phyloP scores from a whole-genome alignment of 176 grass and related monocot species.

The Triticum timopheevii region DNA sequence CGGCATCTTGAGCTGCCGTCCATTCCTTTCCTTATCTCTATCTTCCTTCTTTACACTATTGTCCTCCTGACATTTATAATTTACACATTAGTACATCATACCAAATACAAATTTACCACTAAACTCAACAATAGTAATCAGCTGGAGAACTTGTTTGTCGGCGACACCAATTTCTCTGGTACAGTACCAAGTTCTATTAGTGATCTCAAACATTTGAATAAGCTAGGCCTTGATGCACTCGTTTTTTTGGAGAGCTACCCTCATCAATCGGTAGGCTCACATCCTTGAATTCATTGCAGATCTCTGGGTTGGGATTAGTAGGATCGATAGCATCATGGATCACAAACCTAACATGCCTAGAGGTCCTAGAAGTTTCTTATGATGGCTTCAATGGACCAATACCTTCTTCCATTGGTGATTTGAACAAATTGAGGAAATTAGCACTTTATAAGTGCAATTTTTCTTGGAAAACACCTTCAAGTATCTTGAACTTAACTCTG shows the following conservation, averaged over 20 bases:
- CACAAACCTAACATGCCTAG: neutral
- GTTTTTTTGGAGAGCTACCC: neutral
- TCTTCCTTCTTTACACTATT: no score
- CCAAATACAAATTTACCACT: no score
- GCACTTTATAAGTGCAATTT: neutral
- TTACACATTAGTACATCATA: no score
- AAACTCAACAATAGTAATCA: neutral
- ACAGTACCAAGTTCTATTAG: slow-evolving; percentile 15
- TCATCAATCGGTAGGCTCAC: neutral
- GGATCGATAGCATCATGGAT: neutral
- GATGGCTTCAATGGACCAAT: slow-evolving; percentile 33
- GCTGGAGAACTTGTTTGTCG: slow-evolving; percentile 32
- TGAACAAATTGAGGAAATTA: slow-evolving; percentile 21
- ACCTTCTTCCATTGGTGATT: slow-evolving; percentile 26
- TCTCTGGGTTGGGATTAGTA: neutral
- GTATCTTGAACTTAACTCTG: slow-evolving; percentile 31
- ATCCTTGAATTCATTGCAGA: neutral
- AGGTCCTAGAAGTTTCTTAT: neutral
- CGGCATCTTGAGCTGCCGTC: no score
- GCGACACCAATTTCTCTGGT: slow-evolving; percentile 31
- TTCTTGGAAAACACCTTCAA: slow-evolving; percentile 20
- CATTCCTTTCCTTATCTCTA: no score
- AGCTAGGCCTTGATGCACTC: neutral
- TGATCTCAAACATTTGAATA: no score
- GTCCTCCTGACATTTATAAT: no score